A percentile compares a stretch with the other conserved stretches of the same genome.
phyloP scores from a whole-genome alignment of 805 yeast genomes.

The Candida piceae region DNA sequence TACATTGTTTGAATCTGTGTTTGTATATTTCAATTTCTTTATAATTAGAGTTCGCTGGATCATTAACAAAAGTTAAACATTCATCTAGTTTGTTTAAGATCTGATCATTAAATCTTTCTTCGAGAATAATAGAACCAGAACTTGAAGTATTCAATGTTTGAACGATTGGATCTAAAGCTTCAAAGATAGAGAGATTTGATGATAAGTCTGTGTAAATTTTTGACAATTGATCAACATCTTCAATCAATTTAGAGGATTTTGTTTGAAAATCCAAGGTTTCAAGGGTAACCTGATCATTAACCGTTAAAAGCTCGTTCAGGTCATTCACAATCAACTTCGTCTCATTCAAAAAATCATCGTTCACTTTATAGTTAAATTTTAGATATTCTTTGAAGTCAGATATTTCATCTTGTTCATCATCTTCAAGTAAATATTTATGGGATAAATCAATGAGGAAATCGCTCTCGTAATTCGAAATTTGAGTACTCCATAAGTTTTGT shows the following conservation, averaged over 20 bases:
- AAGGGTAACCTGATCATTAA: constrained; percentile 52
- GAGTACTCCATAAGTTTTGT: constrained; percentile 29
- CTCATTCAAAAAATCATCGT: constrained; percentile 37
- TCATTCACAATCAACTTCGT: constrained; percentile 41
- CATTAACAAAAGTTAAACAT: constrained; percentile 56
- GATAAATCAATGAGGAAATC: constrained; percentile 36
- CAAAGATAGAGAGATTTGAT: constrained; percentile 53
- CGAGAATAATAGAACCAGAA: constrained; percentile 62
- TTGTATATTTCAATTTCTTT: constrained; percentile 66
- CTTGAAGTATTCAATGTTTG: constrained; percentile 59
- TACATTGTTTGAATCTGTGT: constrained; percentile 73
- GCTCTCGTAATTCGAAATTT: constrained; percentile 36
- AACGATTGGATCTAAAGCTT: constrained; percentile 65
- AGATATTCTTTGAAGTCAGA: constrained; percentile 35
- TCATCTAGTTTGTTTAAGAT: constrained; percentile 56
- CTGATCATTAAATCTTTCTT: constrained; percentile 46
- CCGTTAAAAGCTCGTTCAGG: constrained; percentile 42
- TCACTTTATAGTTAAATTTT: constrained; percentile 20
- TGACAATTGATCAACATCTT: constrained; percentile 39
- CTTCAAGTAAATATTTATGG: constrained; percentile 37
- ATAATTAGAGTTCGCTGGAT: constrained; percentile 45
- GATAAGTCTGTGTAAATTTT: constrained; percentile 41
- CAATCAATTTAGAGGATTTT: constrained; percentile 46
- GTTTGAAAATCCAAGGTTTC: constrained; percentile 63
- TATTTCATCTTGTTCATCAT: constrained; percentile 31